Evolutionary conservation across 345 rosid genomes (phyloP), one percentile per base, ranked within the genome.

Genomic region (Boechera retrofracta): DNA sequence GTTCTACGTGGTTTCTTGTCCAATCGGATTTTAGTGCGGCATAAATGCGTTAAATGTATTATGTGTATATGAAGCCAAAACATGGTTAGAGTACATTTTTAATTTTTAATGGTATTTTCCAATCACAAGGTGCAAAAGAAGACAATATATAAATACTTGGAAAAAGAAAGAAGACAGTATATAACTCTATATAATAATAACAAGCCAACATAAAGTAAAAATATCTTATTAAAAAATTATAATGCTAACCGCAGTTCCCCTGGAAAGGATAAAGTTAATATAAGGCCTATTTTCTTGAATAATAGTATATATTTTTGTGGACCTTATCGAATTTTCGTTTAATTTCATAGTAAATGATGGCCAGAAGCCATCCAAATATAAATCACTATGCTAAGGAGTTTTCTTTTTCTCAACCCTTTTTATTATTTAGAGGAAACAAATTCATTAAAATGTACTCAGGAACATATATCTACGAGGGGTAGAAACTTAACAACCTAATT

Each of bases 21-120:
- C 29, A 38, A 72, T 44, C 12, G 7, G 60, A 60, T 31, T 24
- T 71, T n/a, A 35, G 38, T 24, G 8, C 11, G 10, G 68, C 41
- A 36, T 58, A 10, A 29, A 55, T 42, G 66, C 32, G 42, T 31
- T 67, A 68, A 8, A 47, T 21, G 72, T 36, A 69, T 28, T 4
- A 29, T 16, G 54, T 49, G 54, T 7, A 18, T 24, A 24, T 24
- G 68, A 21, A 26, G 51, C 41, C 39, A 35, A 45, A 59, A 21
- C 28, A 21, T 47, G 10, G 32, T 67, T 67, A n/a, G 16, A 10
- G 5, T 5, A 32, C 58, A 33, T 32, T 60, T 9, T n/a, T 69
- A 0, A 5, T 0, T 33, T 39, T 39, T 9, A 9, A 7, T 16
- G 11, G 6, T 26, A 11, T 38, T 61, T 38, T 16, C 32, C 48